Evolutionary conservation across 108 stramenopile genomes (phyloP).

Genomic region (Nannochloropsis salina): DNA sequence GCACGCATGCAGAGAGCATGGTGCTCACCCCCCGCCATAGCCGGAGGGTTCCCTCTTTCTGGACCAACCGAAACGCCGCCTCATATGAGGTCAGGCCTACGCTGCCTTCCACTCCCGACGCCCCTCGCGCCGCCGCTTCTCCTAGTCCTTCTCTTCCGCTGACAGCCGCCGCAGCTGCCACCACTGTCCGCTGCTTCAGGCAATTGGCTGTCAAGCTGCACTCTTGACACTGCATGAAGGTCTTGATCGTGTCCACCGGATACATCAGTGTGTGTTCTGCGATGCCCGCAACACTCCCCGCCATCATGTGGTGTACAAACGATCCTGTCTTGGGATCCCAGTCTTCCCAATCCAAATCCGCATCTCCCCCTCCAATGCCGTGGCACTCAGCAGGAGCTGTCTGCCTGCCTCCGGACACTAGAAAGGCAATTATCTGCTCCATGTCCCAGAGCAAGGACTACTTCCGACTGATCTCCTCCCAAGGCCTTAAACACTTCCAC

Average conservation of each 20-base stretch:
- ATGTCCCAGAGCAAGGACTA: background rate
- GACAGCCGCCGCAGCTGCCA: background rate
- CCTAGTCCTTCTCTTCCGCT: conserved; percentile 3
- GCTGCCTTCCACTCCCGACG: background rate
- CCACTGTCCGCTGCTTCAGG: conserved; percentile 1
- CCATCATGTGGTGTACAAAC: conserved; percentile 83
- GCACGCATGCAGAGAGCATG: conserved; percentile 88
- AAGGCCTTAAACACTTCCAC: conserved; percentile 45
- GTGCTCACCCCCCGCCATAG: conserved; percentile 93
- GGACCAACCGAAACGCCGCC: conserved; percentile 26
- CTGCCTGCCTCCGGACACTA: background rate
- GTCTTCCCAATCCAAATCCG: conserved; percentile 94
- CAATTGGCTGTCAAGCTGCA: conserved; percentile 10
- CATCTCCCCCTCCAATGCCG: conserved; percentile 26
- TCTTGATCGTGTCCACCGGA: conserved; percentile 93
- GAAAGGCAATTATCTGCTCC: background rate
- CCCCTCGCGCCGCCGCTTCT: background rate
- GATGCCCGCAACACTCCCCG: conserved; percentile 88
- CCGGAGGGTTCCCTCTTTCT: conserved; percentile 57
- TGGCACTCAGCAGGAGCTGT: conserved; percentile 5
- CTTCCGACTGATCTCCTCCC: too few relatives aligned
- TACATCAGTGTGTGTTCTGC: conserved; percentile 86
- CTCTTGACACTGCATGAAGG: conserved; percentile 75
- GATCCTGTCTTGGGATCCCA: conserved; percentile 75
- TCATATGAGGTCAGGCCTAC: background rate